Conservation (phyloP, 176 grass and related monocot species). For the Lolium multiflorum region DNA sequence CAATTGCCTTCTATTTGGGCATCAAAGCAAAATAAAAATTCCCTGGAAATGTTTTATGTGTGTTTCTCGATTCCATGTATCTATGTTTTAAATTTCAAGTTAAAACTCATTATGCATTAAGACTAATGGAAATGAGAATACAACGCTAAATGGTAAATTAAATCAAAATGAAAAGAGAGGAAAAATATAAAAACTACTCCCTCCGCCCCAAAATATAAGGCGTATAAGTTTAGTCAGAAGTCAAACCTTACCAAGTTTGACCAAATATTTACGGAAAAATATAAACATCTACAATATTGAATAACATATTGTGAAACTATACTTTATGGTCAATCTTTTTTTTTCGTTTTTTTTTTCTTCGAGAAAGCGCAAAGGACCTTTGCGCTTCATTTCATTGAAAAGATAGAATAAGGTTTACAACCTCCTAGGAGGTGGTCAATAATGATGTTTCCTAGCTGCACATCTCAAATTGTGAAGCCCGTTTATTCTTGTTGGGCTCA, state of each 20-base stretch:
- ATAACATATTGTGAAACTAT: too few relatives aligned
- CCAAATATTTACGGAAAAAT: too few relatives aligned
- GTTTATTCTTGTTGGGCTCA: background rate
- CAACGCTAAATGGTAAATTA: background rate
- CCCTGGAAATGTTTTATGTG: background rate
- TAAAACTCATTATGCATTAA: background rate
- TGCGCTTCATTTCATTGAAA: too few relatives aligned
- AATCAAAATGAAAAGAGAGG: background rate
- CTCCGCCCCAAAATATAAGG: too few relatives aligned
- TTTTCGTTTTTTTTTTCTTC: too few relatives aligned
- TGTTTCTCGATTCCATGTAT: background rate
- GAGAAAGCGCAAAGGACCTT: too few relatives aligned
- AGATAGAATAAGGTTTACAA: too few relatives aligned
- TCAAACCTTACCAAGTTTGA: too few relatives aligned
- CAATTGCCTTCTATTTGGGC: background rate
- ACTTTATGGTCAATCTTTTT: too few relatives aligned
- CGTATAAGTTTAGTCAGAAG: too few relatives aligned
- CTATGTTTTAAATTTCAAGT: background rate
- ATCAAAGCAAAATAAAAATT: background rate
- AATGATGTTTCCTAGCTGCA: background rate
- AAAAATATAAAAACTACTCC: background rate
- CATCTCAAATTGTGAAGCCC: background rate
- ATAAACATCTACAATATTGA: too few relatives aligned
- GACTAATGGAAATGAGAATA: background rate
- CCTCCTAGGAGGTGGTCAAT: too few relatives aligned